Evolutionary conservation across 2,329 filamentous ascomycete genomes (phyloP).

Genomic region (Curvularia spicifera): DNA sequence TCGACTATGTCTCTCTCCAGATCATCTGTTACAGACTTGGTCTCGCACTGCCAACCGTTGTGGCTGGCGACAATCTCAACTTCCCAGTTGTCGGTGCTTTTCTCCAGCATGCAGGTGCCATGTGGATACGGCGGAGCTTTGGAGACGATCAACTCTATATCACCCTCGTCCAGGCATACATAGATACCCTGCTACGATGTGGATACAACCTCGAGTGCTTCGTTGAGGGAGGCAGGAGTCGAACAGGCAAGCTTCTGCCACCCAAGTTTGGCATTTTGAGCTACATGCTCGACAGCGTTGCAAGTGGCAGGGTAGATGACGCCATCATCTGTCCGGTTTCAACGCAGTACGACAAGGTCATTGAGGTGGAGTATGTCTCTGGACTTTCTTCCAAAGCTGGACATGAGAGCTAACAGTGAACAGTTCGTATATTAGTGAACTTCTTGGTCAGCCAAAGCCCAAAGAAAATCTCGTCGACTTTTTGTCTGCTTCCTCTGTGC

Average conservation of each 20-base stretch:
- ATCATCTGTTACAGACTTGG: conserved; percentile 94
- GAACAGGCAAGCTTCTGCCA: conserved; percentile 90
- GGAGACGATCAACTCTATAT: conserved; percentile 89
- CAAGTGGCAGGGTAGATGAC: conserved; percentile 87
- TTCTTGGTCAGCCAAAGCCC: conserved; percentile 91
- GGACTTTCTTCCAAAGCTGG: not conserved
- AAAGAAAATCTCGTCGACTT: conserved; percentile 94
- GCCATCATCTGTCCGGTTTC: conserved; percentile 94
- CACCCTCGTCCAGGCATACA: conserved; percentile 93
- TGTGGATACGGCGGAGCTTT: conserved; percentile 94
- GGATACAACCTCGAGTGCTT: conserved; percentile 98
- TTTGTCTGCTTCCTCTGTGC: conserved; percentile 83
- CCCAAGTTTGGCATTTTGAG: conserved; percentile 95
- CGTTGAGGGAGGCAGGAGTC: conserved; percentile 92
- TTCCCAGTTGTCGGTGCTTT: conserved; percentile 90
- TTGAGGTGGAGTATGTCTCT: conserved; percentile 69
- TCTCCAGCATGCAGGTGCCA: conserved; percentile 90
- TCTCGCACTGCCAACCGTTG: conserved; percentile 85
- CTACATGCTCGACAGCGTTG: conserved; percentile 87
- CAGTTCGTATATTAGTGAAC: conserved; percentile 87
- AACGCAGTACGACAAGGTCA: conserved; percentile 98
- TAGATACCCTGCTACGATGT: conserved; percentile 87
- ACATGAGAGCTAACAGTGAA: conserved; percentile 14
- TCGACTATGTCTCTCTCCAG: conserved; percentile 95
- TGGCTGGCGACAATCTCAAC: conserved; percentile 95